Base-by-base conservation (phyloP, 2,329 filamentous ascomycete species). In the Arachnomyces sp. region DNA sequence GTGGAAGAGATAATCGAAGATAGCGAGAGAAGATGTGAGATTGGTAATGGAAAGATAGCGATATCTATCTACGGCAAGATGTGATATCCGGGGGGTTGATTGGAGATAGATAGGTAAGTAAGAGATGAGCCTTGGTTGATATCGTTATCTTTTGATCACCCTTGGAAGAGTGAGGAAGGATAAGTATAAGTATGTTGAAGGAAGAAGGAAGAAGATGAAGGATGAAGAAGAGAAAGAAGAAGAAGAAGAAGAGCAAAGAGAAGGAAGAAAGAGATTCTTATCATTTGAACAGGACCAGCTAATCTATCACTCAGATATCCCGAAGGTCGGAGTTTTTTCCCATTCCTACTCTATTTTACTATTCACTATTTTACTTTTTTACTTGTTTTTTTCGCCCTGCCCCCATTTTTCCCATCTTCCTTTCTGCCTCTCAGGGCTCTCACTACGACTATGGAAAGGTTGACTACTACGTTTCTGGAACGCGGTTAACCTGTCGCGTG, bases 161-260 rank as follows among this genome's bases (percentile, higher is more conserved):
- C 4, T 37, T 13, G 7, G n/a, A 6, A 37, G 16, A n/a, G 28
- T 34, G 31, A 16, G 34, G 30, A 25, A 17, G 37, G 25, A 18
- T 15, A 31, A 31, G n/a, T n/a, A n/a, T n/a, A n/a, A 29, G 17
- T 31, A 25, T 16, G 14, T 7, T 25, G 16, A 35, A 29, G 34
- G 14, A 15, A 41, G 40, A 35, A 17, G n/a, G 35, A 34, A 17
- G 18, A 31, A 37, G 29, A 35, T n/a, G 40, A 35, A 43, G 40
- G 38, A 40, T 40, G 28, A 41, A 34, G 34, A 38, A 34, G 38
- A 36, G 36, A 39, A 28, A 31, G 35, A 37, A 43, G 40, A 46
- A 39, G 45, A 40, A 41, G 39, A 32, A 49, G 43, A 48, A 38
- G 38, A 42, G 30, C 36, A 39, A 43, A 38, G 42, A 38, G 40